Percentiles rank a stretch among this genome's conserved stretches.
These are phyloP conservation scores for Globisporangium recalcitrans DNA, from an alignment of 352 stramenopile species.

Conservation along the genomic window DNA sequence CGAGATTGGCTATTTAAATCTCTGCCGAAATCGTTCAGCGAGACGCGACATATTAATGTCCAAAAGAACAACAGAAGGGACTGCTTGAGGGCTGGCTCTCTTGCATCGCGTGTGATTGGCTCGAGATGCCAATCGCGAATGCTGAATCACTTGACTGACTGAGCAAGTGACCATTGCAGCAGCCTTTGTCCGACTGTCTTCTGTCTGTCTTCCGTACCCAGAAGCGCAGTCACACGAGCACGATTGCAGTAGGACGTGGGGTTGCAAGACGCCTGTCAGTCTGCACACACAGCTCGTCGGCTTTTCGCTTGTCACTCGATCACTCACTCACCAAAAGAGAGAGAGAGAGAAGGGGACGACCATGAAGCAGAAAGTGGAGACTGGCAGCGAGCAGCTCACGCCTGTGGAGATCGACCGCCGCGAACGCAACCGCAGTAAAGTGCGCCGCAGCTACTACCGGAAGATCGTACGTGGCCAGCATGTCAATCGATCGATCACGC, in stretches of 20 bases:
- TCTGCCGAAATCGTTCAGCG: too few relatives aligned
- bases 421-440: constrained; percentile 48
- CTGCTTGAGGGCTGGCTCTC: constrained; percentile 2
- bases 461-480: constrained; percentile 34
- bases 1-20: too few relatives aligned
- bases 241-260: neutral
- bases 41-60: too few relatives aligned
- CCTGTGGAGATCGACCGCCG: constrained; percentile 35
- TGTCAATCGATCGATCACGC: neutral
- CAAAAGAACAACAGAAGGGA: too few relatives aligned
- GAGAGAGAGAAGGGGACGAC: neutral
- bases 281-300: neutral
- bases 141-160: neutral
- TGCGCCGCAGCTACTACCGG: constrained; percentile 48
- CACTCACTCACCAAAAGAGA: neutral
- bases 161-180: neutral
- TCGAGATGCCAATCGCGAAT: neutral
- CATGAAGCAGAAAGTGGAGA: constrained; percentile 11
- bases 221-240: neutral
- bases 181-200: neutral
- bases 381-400: constrained; percentile 18
- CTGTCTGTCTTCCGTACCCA: too few relatives aligned
- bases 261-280: neutral
- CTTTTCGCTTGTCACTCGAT: neutral
- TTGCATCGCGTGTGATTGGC: neutral